Evolutionary conservation across 2,329 filamentous ascomycete species (phyloP).

Genomic region (Alternaria metachromatica): DNA sequence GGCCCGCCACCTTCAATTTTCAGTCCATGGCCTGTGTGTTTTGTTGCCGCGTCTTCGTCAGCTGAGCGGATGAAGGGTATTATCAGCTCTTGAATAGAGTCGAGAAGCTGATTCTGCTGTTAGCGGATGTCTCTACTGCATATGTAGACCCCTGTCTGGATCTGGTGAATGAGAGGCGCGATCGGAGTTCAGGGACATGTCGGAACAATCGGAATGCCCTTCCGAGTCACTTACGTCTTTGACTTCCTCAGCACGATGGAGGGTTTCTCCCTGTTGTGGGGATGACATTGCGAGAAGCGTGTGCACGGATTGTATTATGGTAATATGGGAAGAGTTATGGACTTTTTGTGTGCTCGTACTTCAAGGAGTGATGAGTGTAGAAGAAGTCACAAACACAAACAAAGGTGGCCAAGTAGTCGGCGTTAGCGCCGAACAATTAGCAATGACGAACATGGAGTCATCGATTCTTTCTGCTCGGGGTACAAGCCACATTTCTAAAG

Average conservation of each 20-base stretch:
- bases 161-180: not conserved
- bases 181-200: constrained; percentile 7
- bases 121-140: not conserved
- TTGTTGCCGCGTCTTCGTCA: constrained; percentile 65
- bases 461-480: constrained; percentile 8
- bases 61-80: constrained; percentile 74
- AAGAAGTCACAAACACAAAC: constrained; percentile 1
- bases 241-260: constrained; percentile 47
- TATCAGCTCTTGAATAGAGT: constrained; percentile 69
- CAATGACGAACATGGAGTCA: constrained; percentile 16
- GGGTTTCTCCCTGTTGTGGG: constrained; percentile 22
- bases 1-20: constrained; percentile 68
- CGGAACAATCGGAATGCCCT: constrained; percentile 8
- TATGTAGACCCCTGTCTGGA: not conserved
- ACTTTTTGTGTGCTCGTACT: not conserved
- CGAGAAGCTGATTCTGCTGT: constrained; percentile 15
- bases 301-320: not conserved
- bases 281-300: constrained; percentile 1
- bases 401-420: constrained; percentile 6
- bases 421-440: constrained; percentile 11
- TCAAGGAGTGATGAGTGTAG: not conserved
- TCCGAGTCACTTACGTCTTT: constrained; percentile 43
- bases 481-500: constrained; percentile 1
- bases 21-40: constrained; percentile 64
- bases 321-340: not conserved